Evolutionary conservation across 2,329 filamentous ascomycete genomes (phyloP).

Genomic region (Colletotrichum zoysiae): DNA sequence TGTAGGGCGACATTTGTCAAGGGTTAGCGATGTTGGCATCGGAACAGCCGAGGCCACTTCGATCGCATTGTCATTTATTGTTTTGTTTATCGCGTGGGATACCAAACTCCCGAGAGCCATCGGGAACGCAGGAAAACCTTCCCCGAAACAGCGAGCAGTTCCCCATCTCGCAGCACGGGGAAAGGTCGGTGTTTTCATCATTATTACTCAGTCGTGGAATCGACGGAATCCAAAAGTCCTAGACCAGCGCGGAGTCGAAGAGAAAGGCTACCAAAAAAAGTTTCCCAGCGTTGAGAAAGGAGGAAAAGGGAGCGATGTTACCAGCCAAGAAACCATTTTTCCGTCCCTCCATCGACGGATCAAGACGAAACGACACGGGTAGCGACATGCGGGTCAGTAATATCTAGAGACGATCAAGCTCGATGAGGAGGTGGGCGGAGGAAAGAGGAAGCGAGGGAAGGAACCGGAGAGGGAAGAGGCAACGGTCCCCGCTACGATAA

Average conservation of each 20-base stretch:
- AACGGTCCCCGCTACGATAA: conserved; percentile 42
- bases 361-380: conserved; percentile 14
- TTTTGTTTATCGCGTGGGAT: conserved; percentile 38
- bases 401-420: conserved; percentile 13
- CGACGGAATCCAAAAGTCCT: conserved; percentile 35
- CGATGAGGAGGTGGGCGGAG: background rate
- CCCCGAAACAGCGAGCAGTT: conserved; percentile 32
- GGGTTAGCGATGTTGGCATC: conserved; percentile 25
- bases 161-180: conserved; percentile 15
- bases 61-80: conserved; percentile 32
- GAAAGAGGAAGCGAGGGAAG: conserved; percentile 29
- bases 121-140: conserved; percentile 29
- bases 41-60: conserved; percentile 19
- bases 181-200: conserved; percentile 15
- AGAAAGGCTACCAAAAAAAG: conserved; percentile 34
- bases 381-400: conserved; percentile 31
- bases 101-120: conserved; percentile 34
- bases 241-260: conserved; percentile 38
- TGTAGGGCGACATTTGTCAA: conserved; percentile 67
- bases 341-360: background rate
- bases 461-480: conserved; percentile 26
- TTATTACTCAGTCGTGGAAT: conserved; percentile 29
- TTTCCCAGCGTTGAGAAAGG: conserved; percentile 20
- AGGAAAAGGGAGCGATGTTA: conserved; percentile 10
- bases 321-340: conserved; percentile 16